Evolutionary conservation across 2,329 filamentous ascomycete genomes (phyloP).

Genomic region (Fusarium marasasianum): DNA sequence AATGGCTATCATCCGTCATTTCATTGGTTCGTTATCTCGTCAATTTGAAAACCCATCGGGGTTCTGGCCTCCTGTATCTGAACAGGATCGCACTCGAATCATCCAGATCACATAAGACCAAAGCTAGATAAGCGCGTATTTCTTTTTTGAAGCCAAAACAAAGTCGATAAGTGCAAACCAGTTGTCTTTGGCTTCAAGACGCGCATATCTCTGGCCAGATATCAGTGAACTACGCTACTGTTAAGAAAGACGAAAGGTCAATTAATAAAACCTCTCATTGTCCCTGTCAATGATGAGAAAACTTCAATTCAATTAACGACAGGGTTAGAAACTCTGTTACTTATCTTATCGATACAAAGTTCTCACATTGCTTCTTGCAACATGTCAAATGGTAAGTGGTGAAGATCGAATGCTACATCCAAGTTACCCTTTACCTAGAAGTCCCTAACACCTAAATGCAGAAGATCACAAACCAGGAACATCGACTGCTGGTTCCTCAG

Average conservation of each 20-base stretch:
- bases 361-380: rapidly evolving
- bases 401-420: rapidly evolving
- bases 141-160: neutral
- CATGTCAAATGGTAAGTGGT: neutral
- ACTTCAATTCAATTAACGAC: rapidly evolving
- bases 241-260: rapidly evolving
- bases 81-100: neutral
- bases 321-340: rapidly evolving
- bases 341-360: rapidly evolving
- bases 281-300: neutral
- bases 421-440: rapidly evolving
- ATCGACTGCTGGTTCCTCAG: neutral
- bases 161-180: neutral
- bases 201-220: neutral
- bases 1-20: neutral
- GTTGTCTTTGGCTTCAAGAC: neutral
- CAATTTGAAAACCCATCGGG: rapidly evolving
- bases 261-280: neutral
- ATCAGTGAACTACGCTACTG: neutral
- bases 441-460: rapidly evolving
- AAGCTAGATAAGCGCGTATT: neutral
- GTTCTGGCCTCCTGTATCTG: neutral
- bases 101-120: neutral
- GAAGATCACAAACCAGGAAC: neutral
- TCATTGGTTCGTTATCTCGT: neutral